Percentiles rank a stretch among this genome's conserved stretches.
Evolutionary conservation across 768 basidiomycete species (phyloP).

Genomic region (Suillus paluster): DNA sequence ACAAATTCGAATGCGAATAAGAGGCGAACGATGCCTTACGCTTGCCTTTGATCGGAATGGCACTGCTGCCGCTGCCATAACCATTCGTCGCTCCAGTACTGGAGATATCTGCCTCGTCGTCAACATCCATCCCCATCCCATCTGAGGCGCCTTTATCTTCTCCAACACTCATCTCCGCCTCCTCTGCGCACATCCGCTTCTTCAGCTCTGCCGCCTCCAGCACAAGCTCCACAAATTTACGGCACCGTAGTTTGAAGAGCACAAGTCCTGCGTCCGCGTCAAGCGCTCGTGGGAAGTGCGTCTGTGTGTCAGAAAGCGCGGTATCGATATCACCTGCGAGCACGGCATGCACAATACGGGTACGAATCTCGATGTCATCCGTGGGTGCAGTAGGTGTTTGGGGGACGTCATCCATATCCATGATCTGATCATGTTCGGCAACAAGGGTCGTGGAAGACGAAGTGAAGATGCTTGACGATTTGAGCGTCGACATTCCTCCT

Average conservation of each 20-base stretch:
- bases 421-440: conserved; percentile 42
- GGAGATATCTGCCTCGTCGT: conserved; percentile 38
- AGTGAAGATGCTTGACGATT: conserved; percentile 8
- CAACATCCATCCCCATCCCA: conserved; percentile 64
- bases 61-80: conserved; percentile 17
- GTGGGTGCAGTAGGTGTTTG: conserved; percentile 33
- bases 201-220: conserved; percentile 71
- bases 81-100: conserved; percentile 16
- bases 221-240: conserved; percentile 85
- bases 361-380: conserved; percentile 67
- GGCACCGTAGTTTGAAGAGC: conserved; percentile 81
- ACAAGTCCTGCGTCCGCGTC: conserved; percentile 70
- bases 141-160: conserved; percentile 43
- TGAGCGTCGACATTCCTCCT: conserved; percentile 20
- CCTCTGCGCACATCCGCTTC: conserved; percentile 58
- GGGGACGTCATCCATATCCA: conserved; percentile 50
- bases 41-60: conserved; percentile 37
- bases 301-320: conserved; percentile 59
- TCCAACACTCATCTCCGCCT: conserved; percentile 38
- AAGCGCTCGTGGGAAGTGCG: conserved; percentile 66
- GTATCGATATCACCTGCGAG: conserved; percentile 71
- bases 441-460: conserved; percentile 12
- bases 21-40: conserved; percentile 33
- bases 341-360: conserved; percentile 72
- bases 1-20: conserved; percentile 28